phyloP scores from a whole-genome alignment of 2,329 filamentous ascomycete species.

The Penicillium sp. region DNA sequence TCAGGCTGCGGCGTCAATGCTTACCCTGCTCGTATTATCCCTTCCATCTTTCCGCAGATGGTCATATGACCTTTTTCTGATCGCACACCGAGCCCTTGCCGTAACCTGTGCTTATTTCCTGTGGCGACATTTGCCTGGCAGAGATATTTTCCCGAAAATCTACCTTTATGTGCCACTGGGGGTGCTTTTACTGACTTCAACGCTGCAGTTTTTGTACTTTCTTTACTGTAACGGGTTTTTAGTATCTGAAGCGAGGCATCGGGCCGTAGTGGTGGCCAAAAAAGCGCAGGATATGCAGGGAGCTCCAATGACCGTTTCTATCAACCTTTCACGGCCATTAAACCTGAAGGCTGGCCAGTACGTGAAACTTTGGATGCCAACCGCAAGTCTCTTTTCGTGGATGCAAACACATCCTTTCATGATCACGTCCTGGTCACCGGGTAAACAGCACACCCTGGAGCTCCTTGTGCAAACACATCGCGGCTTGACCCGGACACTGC shows the following conservation, averaged over 20 bases:
- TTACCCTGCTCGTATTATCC: constrained; percentile 23
- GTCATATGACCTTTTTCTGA: constrained; percentile 31
- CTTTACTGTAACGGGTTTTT: constrained; percentile 25
- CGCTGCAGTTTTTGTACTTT: not conserved
- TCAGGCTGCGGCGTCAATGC: constrained; percentile 21
- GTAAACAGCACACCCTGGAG: constrained; percentile 30
- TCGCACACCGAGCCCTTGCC: constrained; percentile 24
- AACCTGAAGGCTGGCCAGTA: constrained; percentile 30
- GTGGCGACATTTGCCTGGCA: not conserved
- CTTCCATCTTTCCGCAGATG: constrained; percentile 22
- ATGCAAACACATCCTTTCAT: constrained; percentile 31
- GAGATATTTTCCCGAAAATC: not conserved
- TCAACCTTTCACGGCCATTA: constrained; percentile 24
- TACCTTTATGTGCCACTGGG: not conserved
- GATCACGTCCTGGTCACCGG: constrained; percentile 31
- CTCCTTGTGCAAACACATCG: constrained; percentile 34
- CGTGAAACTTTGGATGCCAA: constrained; percentile 33
- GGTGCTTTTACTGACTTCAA: not conserved
- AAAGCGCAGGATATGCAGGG: constrained; percentile 4
- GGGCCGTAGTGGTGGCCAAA: constrained; percentile 22
- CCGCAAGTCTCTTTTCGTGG: constrained; percentile 27
- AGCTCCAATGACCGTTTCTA: constrained; percentile 14
- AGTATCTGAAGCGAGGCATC: constrained; percentile 15
- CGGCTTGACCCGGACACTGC: constrained; percentile 33
- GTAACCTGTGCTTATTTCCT: constrained; percentile 2